Conservation (phyloP, 1,284 basidiomycete genomes). For the Ceraceosorus bombacis region DNA sequence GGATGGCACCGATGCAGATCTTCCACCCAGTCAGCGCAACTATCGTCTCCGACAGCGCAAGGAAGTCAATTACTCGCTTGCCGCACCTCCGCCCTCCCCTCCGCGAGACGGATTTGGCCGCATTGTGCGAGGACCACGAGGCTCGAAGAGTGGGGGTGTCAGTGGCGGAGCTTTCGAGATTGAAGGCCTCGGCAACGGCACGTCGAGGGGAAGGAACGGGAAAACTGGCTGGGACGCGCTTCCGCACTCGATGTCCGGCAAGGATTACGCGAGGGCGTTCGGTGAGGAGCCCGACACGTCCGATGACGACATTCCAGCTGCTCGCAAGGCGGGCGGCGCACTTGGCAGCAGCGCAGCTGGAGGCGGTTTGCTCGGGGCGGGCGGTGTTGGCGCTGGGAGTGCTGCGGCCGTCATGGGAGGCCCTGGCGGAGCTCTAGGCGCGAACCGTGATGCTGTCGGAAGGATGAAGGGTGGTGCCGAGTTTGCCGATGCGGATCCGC, state of each 20-base stretch:
- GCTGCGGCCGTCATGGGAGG: slow-evolving; percentile 10
- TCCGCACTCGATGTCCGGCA: slow-evolving; percentile 40
- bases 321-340: slow-evolving; percentile 19
- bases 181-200: slow-evolving; percentile 11
- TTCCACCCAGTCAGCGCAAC: background rate
- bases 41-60: slow-evolving; percentile 44
- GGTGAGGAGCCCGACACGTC: slow-evolving; percentile 40
- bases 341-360: slow-evolving; percentile 16
- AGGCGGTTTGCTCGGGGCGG: slow-evolving; percentile 28
- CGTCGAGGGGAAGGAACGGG: slow-evolving; percentile 27
- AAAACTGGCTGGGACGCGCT: slow-evolving; percentile 35
- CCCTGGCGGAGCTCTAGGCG: slow-evolving; percentile 17
- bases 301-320: slow-evolving; percentile 33
- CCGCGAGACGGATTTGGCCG: slow-evolving; percentile 40
- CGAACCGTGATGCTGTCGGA: slow-evolving; percentile 24
- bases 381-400: slow-evolving; percentile 16
- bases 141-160: background rate
- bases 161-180: slow-evolving; percentile 3
- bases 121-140: background rate
- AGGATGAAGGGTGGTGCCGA: slow-evolving; percentile 50
- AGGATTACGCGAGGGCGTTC: slow-evolving; percentile 42
- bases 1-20: slow-evolving; percentile 8
- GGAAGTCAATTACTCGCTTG: slow-evolving; percentile 43
- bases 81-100: slow-evolving; percentile 34
- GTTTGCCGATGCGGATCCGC: slow-evolving; percentile 91